phyloP scores from a whole-genome alignment of 2,329 filamentous ascomycete genomes.

The Penicillium sp. region DNA sequence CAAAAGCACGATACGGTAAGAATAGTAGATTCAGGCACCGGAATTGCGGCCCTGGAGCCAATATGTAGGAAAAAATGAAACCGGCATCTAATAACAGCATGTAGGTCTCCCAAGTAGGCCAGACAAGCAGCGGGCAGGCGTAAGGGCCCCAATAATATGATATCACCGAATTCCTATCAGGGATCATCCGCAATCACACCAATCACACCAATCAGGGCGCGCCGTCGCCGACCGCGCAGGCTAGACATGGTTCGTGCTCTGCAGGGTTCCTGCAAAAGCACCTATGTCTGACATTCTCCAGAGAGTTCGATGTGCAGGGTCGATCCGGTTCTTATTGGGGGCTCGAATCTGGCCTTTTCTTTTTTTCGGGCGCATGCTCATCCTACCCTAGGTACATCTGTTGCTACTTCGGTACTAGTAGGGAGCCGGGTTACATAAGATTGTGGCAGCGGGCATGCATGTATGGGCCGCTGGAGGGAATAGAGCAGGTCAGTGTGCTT shows the following conservation, averaged over 20 bases:
- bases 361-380: not conserved
- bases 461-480: not conserved
- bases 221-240: not conserved
- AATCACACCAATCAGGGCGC: not conserved
- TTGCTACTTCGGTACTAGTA: not conserved
- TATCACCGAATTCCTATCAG: constrained; percentile 1
- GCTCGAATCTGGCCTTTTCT: not conserved
- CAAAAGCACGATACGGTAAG: not conserved
- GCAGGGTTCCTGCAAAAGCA: constrained; percentile 8
- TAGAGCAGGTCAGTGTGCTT: constrained; percentile 1
- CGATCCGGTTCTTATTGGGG: not conserved
- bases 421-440: constrained; percentile 4
- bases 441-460: not conserved
- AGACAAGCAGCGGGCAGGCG: not conserved
- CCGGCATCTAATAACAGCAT: constrained; percentile 4
- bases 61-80: constrained; percentile 7
- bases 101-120: not conserved
- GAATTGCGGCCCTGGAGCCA: not conserved
- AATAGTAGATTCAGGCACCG: not conserved
- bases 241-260: constrained; percentile 8
- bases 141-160: constrained; percentile 13
- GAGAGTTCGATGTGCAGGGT: constrained; percentile 5
- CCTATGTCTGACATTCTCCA: constrained; percentile 13
- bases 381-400: not conserved
- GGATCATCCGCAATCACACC: not conserved